Percentiles rank a stretch among this genome's conserved stretches.
Evolutionary conservation across 1,139 yeast genomes (phyloP).

Genomic region (Taphrina communis): DNA sequence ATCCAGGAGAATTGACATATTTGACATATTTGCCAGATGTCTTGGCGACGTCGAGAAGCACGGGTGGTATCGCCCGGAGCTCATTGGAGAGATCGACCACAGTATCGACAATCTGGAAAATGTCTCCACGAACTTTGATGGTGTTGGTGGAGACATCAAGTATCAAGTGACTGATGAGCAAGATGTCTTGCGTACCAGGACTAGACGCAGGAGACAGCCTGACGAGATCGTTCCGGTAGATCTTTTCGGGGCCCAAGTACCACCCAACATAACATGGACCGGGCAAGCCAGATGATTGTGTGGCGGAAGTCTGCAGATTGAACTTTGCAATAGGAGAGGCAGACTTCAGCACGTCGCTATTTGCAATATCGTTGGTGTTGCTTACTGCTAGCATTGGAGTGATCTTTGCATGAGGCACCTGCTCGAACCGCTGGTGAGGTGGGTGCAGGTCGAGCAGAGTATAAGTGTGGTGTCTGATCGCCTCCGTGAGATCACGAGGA

Average conservation of each 20-base stretch:
- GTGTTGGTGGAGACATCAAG: constrained; percentile 21
- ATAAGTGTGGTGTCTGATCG: constrained; percentile 1
- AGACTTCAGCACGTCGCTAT: neutral
- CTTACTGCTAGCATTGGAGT: neutral
- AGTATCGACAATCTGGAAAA: constrained; percentile 12
- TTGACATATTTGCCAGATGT: neutral
- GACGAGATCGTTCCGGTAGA: constrained; percentile 21
- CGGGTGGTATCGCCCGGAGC: neutral
- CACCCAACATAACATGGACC: constrained; percentile 21
- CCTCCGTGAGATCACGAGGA: neutral
- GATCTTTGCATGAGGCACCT: constrained; percentile 3
- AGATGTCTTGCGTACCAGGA: constrained; percentile 4
- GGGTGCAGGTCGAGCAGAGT: constrained; percentile 1
- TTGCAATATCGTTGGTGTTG: neutral
- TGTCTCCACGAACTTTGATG: constrained; percentile 17
- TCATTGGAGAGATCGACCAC: constrained; percentile 3
- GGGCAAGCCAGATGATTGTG: constrained; percentile 8
- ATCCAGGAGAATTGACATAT: constrained; percentile 13
- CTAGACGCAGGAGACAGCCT: neutral
- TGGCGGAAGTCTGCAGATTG: constrained; percentile 8
- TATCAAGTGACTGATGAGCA: constrained; percentile 19
- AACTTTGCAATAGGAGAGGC: constrained; percentile 21
- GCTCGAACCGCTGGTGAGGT: neutral
- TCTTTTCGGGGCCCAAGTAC: constrained; percentile 24
- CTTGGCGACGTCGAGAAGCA: constrained; percentile 1